Evolutionary conservation across 2,329 filamentous ascomycete species (phyloP).

Genomic region (Gremmenia infestans): DNA sequence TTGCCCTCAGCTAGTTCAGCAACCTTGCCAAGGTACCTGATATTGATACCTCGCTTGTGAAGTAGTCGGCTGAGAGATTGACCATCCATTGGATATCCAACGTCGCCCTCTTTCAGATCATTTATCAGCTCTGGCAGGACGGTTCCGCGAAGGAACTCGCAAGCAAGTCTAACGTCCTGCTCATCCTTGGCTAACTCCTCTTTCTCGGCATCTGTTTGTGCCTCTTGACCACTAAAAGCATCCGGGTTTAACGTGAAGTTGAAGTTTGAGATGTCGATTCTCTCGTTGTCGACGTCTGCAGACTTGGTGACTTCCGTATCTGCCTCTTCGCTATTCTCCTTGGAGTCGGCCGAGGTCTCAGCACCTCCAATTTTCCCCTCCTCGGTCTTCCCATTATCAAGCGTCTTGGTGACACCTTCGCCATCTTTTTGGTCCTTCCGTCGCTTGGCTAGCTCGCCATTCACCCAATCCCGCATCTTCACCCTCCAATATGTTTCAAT

Average conservation of each 20-base stretch:
- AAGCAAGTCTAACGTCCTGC: constrained; percentile 78
- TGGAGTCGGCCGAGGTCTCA: constrained; percentile 23
- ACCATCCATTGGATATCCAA: constrained; percentile 99
- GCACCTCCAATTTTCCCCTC: constrained; percentile 25
- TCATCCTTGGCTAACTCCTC: constrained; percentile 78
- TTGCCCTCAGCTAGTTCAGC: constrained; percentile 64
- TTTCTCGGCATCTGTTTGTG: constrained; percentile 88
- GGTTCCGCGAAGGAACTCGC: constrained; percentile 68
- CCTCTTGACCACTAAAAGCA: constrained; percentile 86
- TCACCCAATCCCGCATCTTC: constrained; percentile 87
- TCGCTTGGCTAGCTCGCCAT: constrained; percentile 66
- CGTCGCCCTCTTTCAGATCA: constrained; percentile 85
- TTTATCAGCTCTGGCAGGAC: constrained; percentile 81
- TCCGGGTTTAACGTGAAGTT: constrained; percentile 88
- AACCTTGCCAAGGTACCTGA: constrained; percentile 88
- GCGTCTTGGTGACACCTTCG: constrained; percentile 27
- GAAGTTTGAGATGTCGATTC: constrained; percentile 84
- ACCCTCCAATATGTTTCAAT: constrained; percentile 79
- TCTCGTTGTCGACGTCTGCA: constrained; percentile 42
- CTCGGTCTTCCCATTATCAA: constrained; percentile 24
- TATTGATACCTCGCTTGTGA: constrained; percentile 96
- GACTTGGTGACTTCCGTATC: constrained; percentile 30
- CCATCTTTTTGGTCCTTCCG: constrained; percentile 38
- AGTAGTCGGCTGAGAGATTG: constrained; percentile 80
- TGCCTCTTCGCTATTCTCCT: constrained; percentile 31